phyloP scores from a whole-genome alignment of 2,329 filamentous ascomycete genomes.

The Ploettnerulaceae sp. region DNA sequence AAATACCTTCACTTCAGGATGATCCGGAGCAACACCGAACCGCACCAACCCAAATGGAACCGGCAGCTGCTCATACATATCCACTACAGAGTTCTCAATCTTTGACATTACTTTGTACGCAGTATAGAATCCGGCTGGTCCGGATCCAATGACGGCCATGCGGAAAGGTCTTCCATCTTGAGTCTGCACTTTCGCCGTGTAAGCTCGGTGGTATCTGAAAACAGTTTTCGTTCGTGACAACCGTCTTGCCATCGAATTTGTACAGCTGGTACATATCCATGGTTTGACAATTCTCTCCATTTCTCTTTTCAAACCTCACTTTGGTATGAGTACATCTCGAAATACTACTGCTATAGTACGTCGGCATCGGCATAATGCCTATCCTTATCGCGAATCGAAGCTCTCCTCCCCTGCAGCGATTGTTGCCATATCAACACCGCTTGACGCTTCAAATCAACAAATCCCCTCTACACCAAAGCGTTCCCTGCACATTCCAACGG shows the following conservation, averaged over 20 bases:
- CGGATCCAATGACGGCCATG: conserved; percentile 86
- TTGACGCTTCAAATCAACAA: background rate
- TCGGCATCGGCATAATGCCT: no score
- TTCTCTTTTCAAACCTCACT: no score
- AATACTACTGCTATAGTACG: no score
- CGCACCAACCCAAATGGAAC: conserved; percentile 90
- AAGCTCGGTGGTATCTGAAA: conserved; percentile 20
- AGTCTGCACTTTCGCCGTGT: conserved; percentile 24
- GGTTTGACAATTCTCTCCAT: conserved; percentile 26
- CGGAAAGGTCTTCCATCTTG: conserved; percentile 53
- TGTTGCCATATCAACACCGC: conserved; percentile 34
- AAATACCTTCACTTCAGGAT: conserved; percentile 89
- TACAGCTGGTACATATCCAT: conserved; percentile 30
- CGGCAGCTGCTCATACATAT: conserved; percentile 95
- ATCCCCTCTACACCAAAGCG: background rate
- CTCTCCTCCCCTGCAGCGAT: conserved; percentile 5
- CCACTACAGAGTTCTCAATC: conserved; percentile 66
- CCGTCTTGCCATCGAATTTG: conserved; percentile 12
- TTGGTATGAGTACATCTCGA: conserved; percentile 10
- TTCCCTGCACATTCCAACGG: conserved; percentile 14
- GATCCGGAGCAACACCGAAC: conserved; percentile 95
- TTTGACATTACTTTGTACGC: conserved; percentile 79
- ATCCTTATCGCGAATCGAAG: conserved; percentile 19
- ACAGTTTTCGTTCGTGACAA: background rate
- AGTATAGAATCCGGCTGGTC: conserved; percentile 93